Conservation (phyloP, 169 alveolate species). For the Blepharisma undulans region DNA sequence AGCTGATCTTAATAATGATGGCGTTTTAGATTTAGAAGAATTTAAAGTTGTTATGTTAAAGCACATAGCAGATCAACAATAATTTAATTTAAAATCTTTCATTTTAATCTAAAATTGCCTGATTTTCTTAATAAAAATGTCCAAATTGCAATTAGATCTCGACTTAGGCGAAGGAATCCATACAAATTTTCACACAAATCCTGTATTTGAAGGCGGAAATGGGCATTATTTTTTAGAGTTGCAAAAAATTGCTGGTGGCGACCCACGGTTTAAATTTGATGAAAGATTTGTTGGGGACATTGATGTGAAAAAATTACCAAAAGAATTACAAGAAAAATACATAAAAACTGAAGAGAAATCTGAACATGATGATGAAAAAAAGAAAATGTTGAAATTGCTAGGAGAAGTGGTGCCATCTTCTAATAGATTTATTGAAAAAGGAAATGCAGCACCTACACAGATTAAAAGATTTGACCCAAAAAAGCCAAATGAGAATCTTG, state of each 20-base stretch:
- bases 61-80: not conserved
- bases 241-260: not conserved
- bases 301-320: not conserved
- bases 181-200: not conserved
- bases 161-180: not conserved
- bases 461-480: slow-evolving; percentile 9
- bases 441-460: not conserved
- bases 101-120: not conserved
- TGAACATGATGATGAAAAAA: not conserved
- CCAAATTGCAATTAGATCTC: not conserved
- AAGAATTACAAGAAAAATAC: not conserved
- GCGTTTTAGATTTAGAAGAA: slow-evolving; percentile 30
- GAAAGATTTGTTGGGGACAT: not conserved
- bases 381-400: not conserved
- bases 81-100: no score
- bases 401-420: not conserved
- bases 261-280: slow-evolving; percentile 1
- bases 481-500: not conserved
- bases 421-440: not conserved
- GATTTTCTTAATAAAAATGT: not conserved
- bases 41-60: not conserved
- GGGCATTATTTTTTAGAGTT: not conserved
- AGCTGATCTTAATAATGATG: slow-evolving; percentile 21
- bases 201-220: not conserved
- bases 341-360: not conserved